A percentile compares a stretch with the other conserved stretches of the same genome.
Evolutionary conservation across 1,139 yeast genomes (phyloP).

Genomic region (Geotrichum candidum): DNA sequence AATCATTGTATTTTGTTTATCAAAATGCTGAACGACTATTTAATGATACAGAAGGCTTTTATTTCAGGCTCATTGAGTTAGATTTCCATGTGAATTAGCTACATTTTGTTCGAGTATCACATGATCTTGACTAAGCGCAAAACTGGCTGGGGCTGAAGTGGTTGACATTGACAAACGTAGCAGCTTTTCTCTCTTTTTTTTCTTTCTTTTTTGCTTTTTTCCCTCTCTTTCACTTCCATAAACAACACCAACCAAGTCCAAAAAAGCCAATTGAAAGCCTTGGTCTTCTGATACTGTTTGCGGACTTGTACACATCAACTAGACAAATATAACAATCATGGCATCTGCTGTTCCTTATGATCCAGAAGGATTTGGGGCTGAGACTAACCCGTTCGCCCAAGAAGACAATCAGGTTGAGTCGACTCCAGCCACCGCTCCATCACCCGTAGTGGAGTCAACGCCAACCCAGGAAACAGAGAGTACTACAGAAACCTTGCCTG

Average conservation of each 20-base stretch:
- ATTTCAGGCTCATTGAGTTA: not conserved
- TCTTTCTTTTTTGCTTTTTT: not conserved
- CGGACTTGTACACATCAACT: not conserved
- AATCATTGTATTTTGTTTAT: not conserved
- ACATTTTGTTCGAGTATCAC: not conserved
- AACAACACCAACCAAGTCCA: not conserved
- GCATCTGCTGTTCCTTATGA: conserved; percentile 29
- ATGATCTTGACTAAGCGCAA: not conserved
- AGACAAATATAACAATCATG: conserved; percentile 19
- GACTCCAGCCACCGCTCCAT: not conserved
- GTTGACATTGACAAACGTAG: not conserved
- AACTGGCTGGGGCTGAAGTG: not conserved
- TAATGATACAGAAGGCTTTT: not conserved
- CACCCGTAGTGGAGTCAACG: not conserved
- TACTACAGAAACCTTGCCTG: not conserved
- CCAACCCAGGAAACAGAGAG: not conserved
- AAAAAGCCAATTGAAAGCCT: not conserved
- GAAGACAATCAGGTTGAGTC: conserved; percentile 11
- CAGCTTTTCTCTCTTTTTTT: not conserved
- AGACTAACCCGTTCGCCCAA: conserved; percentile 28
- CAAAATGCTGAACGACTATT: too few species aligned
- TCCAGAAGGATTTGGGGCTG: conserved; percentile 27
- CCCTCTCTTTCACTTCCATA: not conserved
- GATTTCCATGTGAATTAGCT: not conserved
- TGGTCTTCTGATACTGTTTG: not conserved